Conservation (phyloP, 2,329 filamentous ascomycete species). For the Ophiostoma tasmaniense region DNA sequence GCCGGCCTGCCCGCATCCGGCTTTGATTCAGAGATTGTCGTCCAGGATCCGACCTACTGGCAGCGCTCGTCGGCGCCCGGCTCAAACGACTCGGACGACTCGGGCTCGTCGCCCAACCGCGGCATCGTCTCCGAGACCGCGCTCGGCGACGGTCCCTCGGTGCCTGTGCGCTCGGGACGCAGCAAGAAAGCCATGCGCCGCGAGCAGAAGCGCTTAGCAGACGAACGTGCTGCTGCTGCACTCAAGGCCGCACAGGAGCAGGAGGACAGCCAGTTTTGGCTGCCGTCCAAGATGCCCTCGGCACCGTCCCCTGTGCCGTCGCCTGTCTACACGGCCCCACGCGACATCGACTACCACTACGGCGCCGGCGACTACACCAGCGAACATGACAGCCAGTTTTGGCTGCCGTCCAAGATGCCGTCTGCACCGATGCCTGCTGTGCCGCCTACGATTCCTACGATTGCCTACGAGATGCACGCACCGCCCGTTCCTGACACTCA, state of each 20-base stretch:
- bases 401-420: constrained; percentile 1
- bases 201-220: constrained; percentile 19
- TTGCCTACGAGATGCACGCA: background rate
- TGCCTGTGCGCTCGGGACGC: constrained; percentile 12
- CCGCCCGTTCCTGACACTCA: background rate
- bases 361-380: background rate
- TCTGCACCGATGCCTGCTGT: background rate
- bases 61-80: constrained; percentile 56
- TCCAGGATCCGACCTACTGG: constrained; percentile 55
- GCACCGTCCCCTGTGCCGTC: too few relatives aligned
- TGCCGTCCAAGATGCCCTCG: background rate
- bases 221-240: constrained; percentile 24
- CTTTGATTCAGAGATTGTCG: constrained; percentile 62
- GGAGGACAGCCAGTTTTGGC: background rate
- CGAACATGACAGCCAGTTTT: background rate
- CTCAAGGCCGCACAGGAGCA: background rate
- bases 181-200: constrained; percentile 15
- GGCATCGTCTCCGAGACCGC: constrained; percentile 21
- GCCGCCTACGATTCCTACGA: background rate
- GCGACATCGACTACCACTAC: background rate
- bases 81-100: constrained; percentile 37
- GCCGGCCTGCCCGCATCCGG: constrained; percentile 61
- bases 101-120: constrained; percentile 1
- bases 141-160: constrained; percentile 16
- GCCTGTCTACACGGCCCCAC: too few relatives aligned